Base-by-base conservation (phyloP, 2,329 filamentous ascomycete species). In the Penicillium freii region DNA sequence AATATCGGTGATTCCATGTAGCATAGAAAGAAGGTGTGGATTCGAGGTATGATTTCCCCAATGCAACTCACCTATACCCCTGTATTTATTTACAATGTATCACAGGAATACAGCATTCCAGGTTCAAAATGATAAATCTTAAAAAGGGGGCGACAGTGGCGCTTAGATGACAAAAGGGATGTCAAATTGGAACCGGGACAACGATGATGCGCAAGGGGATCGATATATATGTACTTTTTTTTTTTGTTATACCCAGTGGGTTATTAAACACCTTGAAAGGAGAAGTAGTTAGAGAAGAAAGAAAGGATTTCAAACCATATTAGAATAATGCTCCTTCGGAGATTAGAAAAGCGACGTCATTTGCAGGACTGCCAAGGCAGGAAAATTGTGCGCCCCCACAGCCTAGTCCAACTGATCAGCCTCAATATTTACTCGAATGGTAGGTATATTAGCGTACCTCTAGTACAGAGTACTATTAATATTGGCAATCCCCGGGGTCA, bases 111-210 rank as follows among this genome's bases (percentile, higher is more conserved):
- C n/a, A 53, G 36, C 36, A 53, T 52, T 42, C 54, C 49, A 46
- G 27, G 13, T n/a, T 25, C 13, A 19, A 42, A 42, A 54, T 19
- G 49, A 38, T 7, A 21, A 23, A 7, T 19, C 3, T 21, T 27
- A n/a, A 44, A 44, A 44, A 17, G 15, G 42, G 43, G 39, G 39
- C 33, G 19, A 43, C 27, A 53, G 49, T 53, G 42, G 54, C 49
- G 49, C 34, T 45, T 45, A 36, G 21, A 53, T 36, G 49, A 38
- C 54, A 47, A 27, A 51, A 51, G 39, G 29, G 34, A 40, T 48
- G 8, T 47, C 15, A 17, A n/a, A 27, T 25, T 31, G 21, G n/a
- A 36, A 27, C n/a, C 19, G 39, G 23, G 31, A 31, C 33, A 33
- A 56, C 17, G 8, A 51, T 54, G 25, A 51, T 44, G 54, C 54